Percentiles rank a stretch among this genome's conserved stretches.
phyloP scores from a whole-genome alignment of 148 eudicot genomes.

The Agrostemma githago region DNA sequence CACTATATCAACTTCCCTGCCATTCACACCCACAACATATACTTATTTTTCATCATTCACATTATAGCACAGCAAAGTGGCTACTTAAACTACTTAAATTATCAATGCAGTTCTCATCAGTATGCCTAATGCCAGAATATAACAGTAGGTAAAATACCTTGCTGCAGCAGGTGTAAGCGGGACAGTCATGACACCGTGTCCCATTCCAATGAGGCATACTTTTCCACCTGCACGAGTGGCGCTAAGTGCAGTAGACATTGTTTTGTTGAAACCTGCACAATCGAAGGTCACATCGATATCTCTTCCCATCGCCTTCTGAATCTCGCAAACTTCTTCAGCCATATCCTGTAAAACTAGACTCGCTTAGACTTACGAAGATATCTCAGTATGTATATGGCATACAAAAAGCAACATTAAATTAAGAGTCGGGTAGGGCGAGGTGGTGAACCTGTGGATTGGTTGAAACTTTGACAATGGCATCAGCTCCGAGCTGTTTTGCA shows the following conservation, averaged over 20 bases:
- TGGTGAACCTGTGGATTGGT: constrained; percentile 44
- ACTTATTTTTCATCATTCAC: not conserved
- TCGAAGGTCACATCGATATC: constrained; percentile 63
- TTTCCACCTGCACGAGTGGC: constrained; percentile 80
- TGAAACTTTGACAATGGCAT: constrained; percentile 66
- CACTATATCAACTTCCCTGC: constrained; percentile 79
- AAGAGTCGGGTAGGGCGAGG: not conserved
- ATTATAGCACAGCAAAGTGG: not conserved
- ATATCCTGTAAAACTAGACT: constrained; percentile 44
- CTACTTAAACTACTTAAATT: not conserved
- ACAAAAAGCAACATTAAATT: not conserved
- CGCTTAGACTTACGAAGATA: not conserved
- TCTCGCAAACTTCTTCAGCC: constrained; percentile 43
- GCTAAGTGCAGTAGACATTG: constrained; percentile 79
- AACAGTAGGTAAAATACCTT: constrained; percentile 39
- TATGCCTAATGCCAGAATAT: not conserved
- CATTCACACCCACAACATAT: not conserved
- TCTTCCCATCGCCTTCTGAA: constrained; percentile 59
- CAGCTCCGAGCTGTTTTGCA: constrained; percentile 81
- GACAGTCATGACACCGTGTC: constrained; percentile 70
- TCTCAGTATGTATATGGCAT: not conserved
- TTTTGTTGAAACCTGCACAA: constrained; percentile 84
- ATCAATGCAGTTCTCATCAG: not conserved
- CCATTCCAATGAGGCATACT: constrained; percentile 90
- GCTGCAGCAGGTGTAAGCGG: constrained; percentile 89